Evolutionary conservation across 345 rosid genomes (phyloP).

Genomic region (Litchi chinensis): DNA sequence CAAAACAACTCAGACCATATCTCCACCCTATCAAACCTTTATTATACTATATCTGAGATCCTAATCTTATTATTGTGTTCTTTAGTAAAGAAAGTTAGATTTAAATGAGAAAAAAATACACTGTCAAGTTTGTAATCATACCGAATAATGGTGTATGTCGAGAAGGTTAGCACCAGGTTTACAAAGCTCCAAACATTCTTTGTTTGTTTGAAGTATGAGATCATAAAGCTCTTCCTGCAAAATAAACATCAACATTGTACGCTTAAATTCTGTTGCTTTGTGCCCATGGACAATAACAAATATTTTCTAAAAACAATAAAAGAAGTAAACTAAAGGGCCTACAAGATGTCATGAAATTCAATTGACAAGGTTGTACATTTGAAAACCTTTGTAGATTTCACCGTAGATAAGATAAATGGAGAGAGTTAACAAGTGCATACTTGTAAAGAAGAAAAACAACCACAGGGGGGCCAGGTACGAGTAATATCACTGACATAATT

Average conservation of each 20-base stretch:
- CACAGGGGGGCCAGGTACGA: slow-evolving; percentile 92
- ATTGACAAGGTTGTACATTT: background rate
- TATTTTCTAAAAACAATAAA: background rate
- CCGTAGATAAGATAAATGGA: background rate
- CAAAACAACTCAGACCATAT: background rate
- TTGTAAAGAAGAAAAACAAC: slow-evolving; percentile 75
- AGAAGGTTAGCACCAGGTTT: slow-evolving; percentile 77
- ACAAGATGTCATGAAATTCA: background rate
- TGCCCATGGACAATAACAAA: background rate
- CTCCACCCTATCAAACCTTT: background rate
- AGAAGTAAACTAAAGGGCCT: background rate
- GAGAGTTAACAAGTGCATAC: slow-evolving; percentile 41
- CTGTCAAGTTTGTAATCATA: slow-evolving; percentile 32
- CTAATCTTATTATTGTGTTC: background rate
- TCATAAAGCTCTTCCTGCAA: slow-evolving; percentile 83
- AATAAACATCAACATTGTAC: slow-evolving; percentile 13
- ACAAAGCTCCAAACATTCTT: slow-evolving; percentile 74
- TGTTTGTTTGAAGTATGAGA: slow-evolving; percentile 85
- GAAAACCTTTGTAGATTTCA: background rate
- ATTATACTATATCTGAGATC: background rate
- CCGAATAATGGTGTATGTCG: slow-evolving; percentile 74
- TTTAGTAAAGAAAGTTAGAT: background rate
- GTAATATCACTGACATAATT: slow-evolving; percentile 96
- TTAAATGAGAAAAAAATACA: slow-evolving; percentile 3
- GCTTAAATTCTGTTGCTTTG: background rate